Conservation (phyloP, 2,329 filamentous ascomycete species). For the Plectosphaerella sp. region DNA sequence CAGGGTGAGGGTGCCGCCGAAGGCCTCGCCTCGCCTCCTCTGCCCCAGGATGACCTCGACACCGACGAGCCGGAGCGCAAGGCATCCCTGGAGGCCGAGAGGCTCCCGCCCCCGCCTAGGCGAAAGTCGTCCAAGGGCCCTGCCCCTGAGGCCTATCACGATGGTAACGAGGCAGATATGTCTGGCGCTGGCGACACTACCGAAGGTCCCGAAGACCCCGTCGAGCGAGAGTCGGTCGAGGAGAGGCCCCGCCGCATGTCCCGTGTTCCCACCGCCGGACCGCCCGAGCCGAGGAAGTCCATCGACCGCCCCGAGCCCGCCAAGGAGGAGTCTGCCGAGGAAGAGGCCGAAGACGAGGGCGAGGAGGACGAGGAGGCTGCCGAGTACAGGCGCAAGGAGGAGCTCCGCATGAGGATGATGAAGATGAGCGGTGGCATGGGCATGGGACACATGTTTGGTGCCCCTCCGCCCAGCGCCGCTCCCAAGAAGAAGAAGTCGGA, state of each 20-base stretch:
- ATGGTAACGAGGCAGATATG: conserved; percentile 63
- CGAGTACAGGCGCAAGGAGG: conserved; percentile 78
- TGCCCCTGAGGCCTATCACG: conserved; percentile 39
- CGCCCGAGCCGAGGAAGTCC: conserved; percentile 21
- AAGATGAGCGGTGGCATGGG: conserved; percentile 98
- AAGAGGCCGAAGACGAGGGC: conserved; percentile 56
- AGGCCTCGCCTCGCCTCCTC: background rate
- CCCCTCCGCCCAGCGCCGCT: conserved; percentile 20
- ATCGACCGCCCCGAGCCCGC: conserved; percentile 5
- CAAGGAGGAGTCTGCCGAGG: conserved; percentile 26
- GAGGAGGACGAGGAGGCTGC: conserved; percentile 85
- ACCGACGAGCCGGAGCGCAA: conserved; percentile 43
- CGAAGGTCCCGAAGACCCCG: conserved; percentile 55
- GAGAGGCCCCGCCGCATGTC: conserved; percentile 40
- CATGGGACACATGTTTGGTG: conserved; percentile 95
- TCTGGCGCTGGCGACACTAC: conserved; percentile 61
- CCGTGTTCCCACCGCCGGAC: conserved; percentile 32
- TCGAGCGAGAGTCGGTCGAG: conserved; percentile 72
- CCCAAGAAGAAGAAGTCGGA: conserved; percentile 52
- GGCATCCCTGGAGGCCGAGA: conserved; percentile 45
- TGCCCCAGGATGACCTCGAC: conserved; percentile 19
- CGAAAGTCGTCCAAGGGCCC: conserved; percentile 48
- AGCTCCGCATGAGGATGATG: conserved; percentile 91
- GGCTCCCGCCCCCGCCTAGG: conserved; percentile 34
- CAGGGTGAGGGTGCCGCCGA: conserved; percentile 18